Base-by-base conservation (phyloP, 306 rosid species). In the Lagenaria siceraria region DNA sequence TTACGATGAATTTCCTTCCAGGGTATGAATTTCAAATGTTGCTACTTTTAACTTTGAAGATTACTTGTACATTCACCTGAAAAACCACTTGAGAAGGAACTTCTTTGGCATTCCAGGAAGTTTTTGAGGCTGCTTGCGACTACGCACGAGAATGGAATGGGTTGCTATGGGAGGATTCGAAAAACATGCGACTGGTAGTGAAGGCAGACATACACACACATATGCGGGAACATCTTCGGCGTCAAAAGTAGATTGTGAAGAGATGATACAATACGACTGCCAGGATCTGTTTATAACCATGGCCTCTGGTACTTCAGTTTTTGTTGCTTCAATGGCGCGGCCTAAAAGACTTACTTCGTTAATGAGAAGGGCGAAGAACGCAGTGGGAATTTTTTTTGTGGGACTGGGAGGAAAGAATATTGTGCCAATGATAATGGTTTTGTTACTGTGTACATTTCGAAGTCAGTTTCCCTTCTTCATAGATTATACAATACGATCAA, bases 111-210 rank as follows among this genome's bases (percentile, higher is more conserved):
- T 13, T 40, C 64, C 92, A 95, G 99, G 99, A 95, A 40, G 92
- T 90, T 31, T 90, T 86, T 42, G 99, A 95, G 82, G 93, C 83
- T 76, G 92, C 99, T 52, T 89, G 91, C 76, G 99, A 95, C 88
- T 84, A 82, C 35, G 97, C 97, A 24, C 85, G 97, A 65, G 93
- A 90, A 58, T 89, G 94, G 90, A 85, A 85, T 54, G 99, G 96
- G 54, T 84, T 95, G 80, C 77, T 92, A 58, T 95, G 99, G 99
- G 99, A 95, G 85, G 89, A 94, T 80, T 83, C 90, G 43, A 95
- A 90, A 85, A 88, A 83, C 83, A 85, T 92, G 97, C 92, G 88
- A 63, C 81, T 95, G 84, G 87, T 92, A 52, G 97, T 92, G 80
- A 90, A 85, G 84, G 81, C 87, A 0, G 97, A 92, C 81, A 88